Percentiles rank a stretch among this genome's conserved stretches.
Evolutionary conservation across 148 eudicot genomes (phyloP).

Genomic region (Amaranthus palmeri): DNA sequence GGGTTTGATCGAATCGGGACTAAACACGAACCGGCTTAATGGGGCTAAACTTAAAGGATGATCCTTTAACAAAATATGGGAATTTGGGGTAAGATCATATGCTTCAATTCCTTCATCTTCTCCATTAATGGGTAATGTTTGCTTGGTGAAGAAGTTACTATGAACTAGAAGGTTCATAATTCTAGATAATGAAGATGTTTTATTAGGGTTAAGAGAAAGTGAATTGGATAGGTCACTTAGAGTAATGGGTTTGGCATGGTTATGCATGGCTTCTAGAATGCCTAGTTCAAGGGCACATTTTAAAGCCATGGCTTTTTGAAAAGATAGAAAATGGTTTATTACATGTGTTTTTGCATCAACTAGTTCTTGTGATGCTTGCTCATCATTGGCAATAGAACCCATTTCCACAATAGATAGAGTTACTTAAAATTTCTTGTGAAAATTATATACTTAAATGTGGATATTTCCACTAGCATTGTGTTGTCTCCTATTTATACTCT

Average conservation of each 20-base stretch:
- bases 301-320: constrained; percentile 28
- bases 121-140: neutral
- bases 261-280: constrained; percentile 27
- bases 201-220: constrained; percentile 17
- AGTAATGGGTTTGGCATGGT: constrained; percentile 28
- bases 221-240: constrained; percentile 14
- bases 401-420: too few species aligned
- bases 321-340: constrained; percentile 22
- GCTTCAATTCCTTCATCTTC: neutral
- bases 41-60: constrained; percentile 23
- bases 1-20: constrained; percentile 21
- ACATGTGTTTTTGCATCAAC: constrained; percentile 27
- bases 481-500: too few species aligned
- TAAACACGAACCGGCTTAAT: constrained; percentile 1
- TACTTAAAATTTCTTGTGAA: too few species aligned
- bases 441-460: too few species aligned
- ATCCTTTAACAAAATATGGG: constrained; percentile 25
- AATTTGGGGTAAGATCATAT: constrained; percentile 25
- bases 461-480: too few species aligned
- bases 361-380: constrained; percentile 4
- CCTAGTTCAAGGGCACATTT: constrained; percentile 34
- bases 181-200: constrained; percentile 9
- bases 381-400: too few species aligned
- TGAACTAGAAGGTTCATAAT: constrained; percentile 29
- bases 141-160: constrained; percentile 18